Evolutionary conservation across 805 yeast species (phyloP).

Genomic region (Schizosaccharomyces octosporus): DNA sequence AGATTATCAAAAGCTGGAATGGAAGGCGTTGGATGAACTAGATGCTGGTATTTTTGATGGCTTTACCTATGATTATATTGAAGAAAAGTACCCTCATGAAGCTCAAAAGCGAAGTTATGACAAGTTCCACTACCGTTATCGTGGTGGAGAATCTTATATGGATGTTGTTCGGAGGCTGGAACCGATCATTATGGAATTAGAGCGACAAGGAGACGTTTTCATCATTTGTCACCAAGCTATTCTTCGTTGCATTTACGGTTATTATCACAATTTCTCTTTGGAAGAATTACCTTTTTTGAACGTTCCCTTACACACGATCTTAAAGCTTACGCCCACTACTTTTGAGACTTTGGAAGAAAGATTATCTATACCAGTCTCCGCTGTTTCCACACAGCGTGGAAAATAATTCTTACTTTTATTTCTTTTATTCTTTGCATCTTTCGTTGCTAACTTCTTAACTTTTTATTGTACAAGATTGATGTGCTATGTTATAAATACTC

Average conservation of each 20-base stretch:
- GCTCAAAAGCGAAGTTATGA: conserved; percentile 87
- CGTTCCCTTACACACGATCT: conserved; percentile 70
- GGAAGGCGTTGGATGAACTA: conserved; percentile 93
- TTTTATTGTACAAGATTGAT: too few relatives aligned
- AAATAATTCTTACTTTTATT: neutral
- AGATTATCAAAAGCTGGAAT: conserved; percentile 59
- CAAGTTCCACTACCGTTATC: conserved; percentile 75
- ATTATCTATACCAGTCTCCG: conserved; percentile 89
- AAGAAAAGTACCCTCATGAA: conserved; percentile 66
- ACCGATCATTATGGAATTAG: conserved; percentile 95
- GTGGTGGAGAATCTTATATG: conserved; percentile 92
- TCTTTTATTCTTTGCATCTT: neutral
- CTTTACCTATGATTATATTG: conserved; percentile 83
- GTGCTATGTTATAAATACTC: too few relatives aligned
- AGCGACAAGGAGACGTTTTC: conserved; percentile 83
- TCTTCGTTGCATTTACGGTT: conserved; percentile 83
- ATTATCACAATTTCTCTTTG: conserved; percentile 94
- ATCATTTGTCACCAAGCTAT: conserved; percentile 97
- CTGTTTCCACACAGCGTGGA: conserved; percentile 77
- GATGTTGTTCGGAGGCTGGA: conserved; percentile 87
- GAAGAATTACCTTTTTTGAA: conserved; percentile 98
- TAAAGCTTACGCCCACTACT: conserved; percentile 89
- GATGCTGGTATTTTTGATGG: conserved; percentile 98
- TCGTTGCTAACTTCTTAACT: too few relatives aligned
- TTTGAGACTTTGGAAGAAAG: conserved; percentile 48